Conservation (phyloP, 2,329 filamentous ascomycete species). For the Apiospora marii region DNA sequence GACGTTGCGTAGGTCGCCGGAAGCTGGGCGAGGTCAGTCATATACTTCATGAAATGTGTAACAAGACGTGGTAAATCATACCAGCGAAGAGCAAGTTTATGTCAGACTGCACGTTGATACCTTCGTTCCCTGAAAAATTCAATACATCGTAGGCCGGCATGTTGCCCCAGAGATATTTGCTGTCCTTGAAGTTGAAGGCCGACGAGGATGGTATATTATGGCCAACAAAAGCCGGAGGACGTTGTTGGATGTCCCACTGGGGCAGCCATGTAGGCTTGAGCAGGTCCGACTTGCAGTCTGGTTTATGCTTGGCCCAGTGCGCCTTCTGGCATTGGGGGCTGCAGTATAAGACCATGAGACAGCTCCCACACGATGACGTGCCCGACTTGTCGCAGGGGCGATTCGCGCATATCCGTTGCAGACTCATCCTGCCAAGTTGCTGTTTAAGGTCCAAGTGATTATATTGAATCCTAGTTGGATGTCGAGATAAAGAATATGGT, state of each 20-base stretch:
- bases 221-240: too few species aligned
- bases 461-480: too few species aligned
- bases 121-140: not conserved
- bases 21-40: too few species aligned
- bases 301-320: not conserved
- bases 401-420: not conserved
- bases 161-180: not conserved
- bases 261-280: not conserved
- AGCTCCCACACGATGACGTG: not conserved
- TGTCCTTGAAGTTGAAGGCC: too few species aligned
- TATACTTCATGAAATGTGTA: too few species aligned
- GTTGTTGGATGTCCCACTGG: not conserved
- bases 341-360: not conserved
- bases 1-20: too few species aligned
- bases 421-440: not conserved
- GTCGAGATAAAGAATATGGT: too few species aligned
- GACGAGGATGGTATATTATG: too few species aligned
- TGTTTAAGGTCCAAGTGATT: too few species aligned
- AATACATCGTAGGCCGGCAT: not conserved
- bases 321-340: not conserved
- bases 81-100: not conserved
- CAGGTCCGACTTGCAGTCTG: not conserved
- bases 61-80: too few species aligned
- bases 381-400: not conserved
- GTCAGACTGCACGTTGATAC: not conserved